Conservation (phyloP, 371 early-diverging fungal genomes). For the Actinomortierella ambigua region DNA sequence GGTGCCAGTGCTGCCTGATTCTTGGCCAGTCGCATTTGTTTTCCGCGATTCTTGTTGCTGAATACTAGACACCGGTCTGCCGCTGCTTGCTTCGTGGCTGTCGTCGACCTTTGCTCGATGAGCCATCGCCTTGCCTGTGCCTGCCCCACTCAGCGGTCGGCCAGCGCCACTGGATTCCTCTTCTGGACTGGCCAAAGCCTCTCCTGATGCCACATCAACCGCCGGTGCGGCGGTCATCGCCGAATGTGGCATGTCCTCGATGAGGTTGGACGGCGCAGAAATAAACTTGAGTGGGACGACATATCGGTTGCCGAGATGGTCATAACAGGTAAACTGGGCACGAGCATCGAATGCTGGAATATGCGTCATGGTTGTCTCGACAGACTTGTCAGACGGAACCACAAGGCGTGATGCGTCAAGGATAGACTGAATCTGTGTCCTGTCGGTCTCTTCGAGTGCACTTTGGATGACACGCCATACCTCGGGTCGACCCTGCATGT, state of each 20-base stretch:
- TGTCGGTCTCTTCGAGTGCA: slow-evolving; percentile 9
- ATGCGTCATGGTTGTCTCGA: not conserved
- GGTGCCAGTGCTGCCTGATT: not conserved
- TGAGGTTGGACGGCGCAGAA: slow-evolving; percentile 2
- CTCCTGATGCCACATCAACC: no score
- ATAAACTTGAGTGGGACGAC: slow-evolving; percentile 7
- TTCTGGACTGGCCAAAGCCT: no score
- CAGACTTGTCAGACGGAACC: slow-evolving; percentile 6
- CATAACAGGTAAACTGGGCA: slow-evolving; percentile 12
- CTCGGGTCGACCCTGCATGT: slow-evolving; percentile 5
- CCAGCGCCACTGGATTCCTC: no score
- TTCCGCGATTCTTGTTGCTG: no score
- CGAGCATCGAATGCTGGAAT: not conserved
- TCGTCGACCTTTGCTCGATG: no score
- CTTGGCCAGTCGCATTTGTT: no score
- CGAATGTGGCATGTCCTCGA: not conserved
- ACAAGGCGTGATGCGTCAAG: slow-evolving; percentile 8
- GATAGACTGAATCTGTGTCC: slow-evolving; percentile 3
- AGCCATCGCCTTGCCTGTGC: no score
- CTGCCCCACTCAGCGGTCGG: no score
- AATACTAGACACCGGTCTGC: no score
- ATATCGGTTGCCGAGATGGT: slow-evolving; percentile 9
- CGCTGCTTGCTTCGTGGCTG: no score
- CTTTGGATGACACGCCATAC: slow-evolving; percentile 9
- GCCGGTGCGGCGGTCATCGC: not conserved